Evolutionary conservation across 805 yeast species (phyloP).

Genomic region (Metschnikowia sp.): DNA sequence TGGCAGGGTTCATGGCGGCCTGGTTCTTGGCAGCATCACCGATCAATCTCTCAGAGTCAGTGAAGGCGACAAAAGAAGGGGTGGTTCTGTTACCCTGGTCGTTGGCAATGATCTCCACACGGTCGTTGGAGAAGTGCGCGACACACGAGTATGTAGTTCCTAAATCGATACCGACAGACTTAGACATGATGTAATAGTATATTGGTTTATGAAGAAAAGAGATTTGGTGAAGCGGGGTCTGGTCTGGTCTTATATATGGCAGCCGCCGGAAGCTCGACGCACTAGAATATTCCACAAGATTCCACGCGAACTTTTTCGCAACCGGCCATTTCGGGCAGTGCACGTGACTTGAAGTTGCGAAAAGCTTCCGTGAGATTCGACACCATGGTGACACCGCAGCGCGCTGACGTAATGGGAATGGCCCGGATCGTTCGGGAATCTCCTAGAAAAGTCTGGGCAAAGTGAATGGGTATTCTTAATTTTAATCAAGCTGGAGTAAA

Average conservation of each 20-base stretch:
- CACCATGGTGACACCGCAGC: too few relatives aligned
- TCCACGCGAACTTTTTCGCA: conserved; percentile 13
- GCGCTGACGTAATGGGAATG: too few relatives aligned
- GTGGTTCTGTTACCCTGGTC: conserved; percentile 35
- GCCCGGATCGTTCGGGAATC: too few relatives aligned
- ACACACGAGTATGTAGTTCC: conserved; percentile 35
- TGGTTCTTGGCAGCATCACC: conserved; percentile 36
- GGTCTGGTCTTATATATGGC: conserved; percentile 2
- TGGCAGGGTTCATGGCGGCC: conserved; percentile 33
- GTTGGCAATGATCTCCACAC: conserved; percentile 32
- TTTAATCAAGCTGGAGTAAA: too few relatives aligned
- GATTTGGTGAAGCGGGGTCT: background rate
- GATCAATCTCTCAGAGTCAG: conserved; percentile 31
- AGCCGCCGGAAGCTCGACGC: conserved; percentile 3
- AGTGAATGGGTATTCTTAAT: too few relatives aligned
- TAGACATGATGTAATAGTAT: conserved; percentile 20
- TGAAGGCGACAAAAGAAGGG: conserved; percentile 32
- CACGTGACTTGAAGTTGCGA: conserved; percentile 1
- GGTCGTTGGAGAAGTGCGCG: conserved; percentile 32
- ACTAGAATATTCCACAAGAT: conserved; percentile 17
- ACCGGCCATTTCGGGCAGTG: conserved; percentile 1
- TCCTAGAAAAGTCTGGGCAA: too few relatives aligned
- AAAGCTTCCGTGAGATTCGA: background rate
- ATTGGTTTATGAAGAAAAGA: conserved; percentile 6
- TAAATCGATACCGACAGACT: conserved; percentile 33